Percentiles rank a stretch among this genome's conserved stretches.
These are phyloP conservation scores for Phtheirospermum japonicum DNA, from an alignment of 257 asterid genomes.

Conservation along the genomic window DNA sequence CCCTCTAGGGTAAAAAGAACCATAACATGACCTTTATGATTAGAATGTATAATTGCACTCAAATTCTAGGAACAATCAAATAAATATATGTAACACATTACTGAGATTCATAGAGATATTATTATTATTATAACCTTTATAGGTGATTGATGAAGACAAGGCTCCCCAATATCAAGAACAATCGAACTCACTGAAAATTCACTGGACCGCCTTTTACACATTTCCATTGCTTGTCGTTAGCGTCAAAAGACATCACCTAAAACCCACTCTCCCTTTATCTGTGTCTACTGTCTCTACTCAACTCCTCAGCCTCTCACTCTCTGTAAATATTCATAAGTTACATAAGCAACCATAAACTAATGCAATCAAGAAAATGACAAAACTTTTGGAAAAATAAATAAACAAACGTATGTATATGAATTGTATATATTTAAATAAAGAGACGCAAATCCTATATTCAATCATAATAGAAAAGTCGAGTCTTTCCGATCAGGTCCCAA, in stretches of 20 bases:
- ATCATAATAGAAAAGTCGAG: neutral
- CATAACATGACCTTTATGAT: neutral
- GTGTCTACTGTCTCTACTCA: slow-evolving; percentile 1
- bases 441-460: slow-evolving; percentile 9
- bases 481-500: slow-evolving; percentile 28
- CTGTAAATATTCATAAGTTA: slow-evolving; percentile 24
- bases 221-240: slow-evolving; percentile 74
- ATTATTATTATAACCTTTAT: no score
- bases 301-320: slow-evolving; percentile 30
- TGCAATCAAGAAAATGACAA: slow-evolving; percentile 11
- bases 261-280: slow-evolving; percentile 28
- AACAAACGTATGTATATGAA: neutral
- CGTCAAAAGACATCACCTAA: slow-evolving; percentile 80
- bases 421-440: neutral
- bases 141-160: slow-evolving; percentile 87
- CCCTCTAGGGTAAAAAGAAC: neutral
- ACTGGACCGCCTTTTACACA: slow-evolving; percentile 73
- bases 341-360: neutral
- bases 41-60: neutral
- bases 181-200: slow-evolving; percentile 83
- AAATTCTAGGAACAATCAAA: neutral
- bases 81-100: neutral
- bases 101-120: no score
- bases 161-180: slow-evolving; percentile 93
- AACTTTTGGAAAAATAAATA: neutral